A percentile compares a stretch with the other conserved stretches of the same genome.
Conservation (phyloP, 768 basidiomycete species). For the Boletellus emodensis region DNA sequence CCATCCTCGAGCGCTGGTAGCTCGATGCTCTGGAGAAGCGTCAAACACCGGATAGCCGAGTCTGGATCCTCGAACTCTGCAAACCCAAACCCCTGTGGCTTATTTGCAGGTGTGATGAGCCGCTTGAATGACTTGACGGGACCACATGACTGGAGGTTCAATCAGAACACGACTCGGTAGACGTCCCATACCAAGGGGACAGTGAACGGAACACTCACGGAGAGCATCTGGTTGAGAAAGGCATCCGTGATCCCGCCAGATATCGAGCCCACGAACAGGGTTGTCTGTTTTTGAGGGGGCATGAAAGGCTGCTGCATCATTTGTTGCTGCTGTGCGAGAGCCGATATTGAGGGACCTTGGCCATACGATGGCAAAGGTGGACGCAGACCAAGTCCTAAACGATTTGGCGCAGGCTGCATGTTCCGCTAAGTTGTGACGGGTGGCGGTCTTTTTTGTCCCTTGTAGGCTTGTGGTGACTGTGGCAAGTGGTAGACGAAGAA, state of each 20-base stretch:
- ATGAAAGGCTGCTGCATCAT: conserved; percentile 55
- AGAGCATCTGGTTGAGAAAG: conserved; percentile 74
- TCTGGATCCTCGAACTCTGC: conserved; percentile 95
- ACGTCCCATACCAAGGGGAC: background rate
- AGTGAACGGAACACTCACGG: conserved; percentile 44
- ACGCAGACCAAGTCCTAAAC: conserved; percentile 85
- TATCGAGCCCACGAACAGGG: conserved; percentile 91
- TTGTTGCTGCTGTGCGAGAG: conserved; percentile 84
- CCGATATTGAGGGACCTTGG: conserved; percentile 88
- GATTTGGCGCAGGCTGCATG: conserved; percentile 69
- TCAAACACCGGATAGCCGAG: conserved; percentile 74
- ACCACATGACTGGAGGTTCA: conserved; percentile 73
- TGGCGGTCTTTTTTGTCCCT: background rate
- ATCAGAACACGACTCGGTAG: background rate
- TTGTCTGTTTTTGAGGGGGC: conserved; percentile 69
- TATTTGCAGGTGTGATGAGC: conserved; percentile 86
- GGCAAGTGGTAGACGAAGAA: background rate
- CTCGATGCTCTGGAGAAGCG: conserved; percentile 59
- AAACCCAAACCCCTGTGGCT: conserved; percentile 96
- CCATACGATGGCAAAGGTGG: conserved; percentile 83
- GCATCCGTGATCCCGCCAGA: conserved; percentile 86
- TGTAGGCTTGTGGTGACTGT: background rate
- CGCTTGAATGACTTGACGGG: conserved; percentile 88
- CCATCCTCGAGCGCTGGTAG: conserved; percentile 60
- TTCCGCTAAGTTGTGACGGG: conserved; percentile 1